Evolutionary conservation across 495 filamentous ascomycete species (phyloP), one percentile per base, ranked within the genome.

Genomic region (Mycothermus thermophilus): DNA sequence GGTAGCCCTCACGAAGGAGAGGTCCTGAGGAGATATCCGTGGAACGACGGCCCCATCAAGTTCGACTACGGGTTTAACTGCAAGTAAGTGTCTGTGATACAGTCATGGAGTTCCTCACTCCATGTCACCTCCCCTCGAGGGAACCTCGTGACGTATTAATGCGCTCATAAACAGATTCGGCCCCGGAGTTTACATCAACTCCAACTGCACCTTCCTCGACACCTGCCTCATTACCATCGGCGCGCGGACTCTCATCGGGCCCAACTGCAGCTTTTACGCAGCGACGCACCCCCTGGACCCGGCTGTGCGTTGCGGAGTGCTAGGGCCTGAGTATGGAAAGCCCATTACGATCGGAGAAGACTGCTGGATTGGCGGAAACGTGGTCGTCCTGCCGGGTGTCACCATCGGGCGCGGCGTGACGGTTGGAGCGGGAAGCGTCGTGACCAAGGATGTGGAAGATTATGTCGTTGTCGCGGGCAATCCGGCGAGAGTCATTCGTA

Each of bases 281-380:
- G 86, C 71, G 0, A 76, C 72, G 0, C 87, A 95, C 54, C 83
- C 84, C 1, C 58, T 83, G 3, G 78, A 88, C 42, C 83, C 82
- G 1, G 62, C 63, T 0, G 37, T 84, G 9, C 67, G 84, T 8
- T 80, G 87, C 47, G 83, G 86, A 0, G 74, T 68, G 2, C 51
- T 69, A 26, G 86, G 84, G 0, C 80, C 85, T 0, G 86, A 93
- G 57, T 46, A 58, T 16, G 86, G 85, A 1, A 74, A 69, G 36
- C 77, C 80, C 12, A 80, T 95, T 43, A 66, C 59, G 10, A 75
- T 93, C 38, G 83, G 77, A 0, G 81, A 92, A 46, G 87, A 93
- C 53, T 90, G 83, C 44, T 95, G 87, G 86, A 52, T 95, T 17
- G 83, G 80, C 0, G 86, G 86, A 0, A 78, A 78, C 51, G 83